Conservation (phyloP, 805 yeast species). For the Wickerhamiella parazyma region DNA sequence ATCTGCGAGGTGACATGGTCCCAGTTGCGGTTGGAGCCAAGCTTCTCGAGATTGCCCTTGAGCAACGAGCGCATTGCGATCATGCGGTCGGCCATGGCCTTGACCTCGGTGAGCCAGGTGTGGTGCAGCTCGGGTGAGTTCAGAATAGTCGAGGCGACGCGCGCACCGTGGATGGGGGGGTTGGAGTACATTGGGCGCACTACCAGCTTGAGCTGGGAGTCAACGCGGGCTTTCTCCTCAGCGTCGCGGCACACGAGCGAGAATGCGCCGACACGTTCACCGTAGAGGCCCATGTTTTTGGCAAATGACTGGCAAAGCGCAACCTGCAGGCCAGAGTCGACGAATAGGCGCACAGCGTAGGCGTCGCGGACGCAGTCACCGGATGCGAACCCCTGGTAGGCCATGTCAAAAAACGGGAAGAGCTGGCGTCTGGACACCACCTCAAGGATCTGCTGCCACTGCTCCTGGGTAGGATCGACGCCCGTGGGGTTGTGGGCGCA, state of each 20-base stretch:
- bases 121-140: conserved; percentile 47
- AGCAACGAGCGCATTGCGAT: conserved; percentile 60
- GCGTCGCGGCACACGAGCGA: conserved; percentile 44
- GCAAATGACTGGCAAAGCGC: conserved; percentile 91
- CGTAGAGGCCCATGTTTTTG: conserved; percentile 92
- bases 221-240: conserved; percentile 40
- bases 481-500: conserved; percentile 99
- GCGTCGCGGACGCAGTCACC: conserved; percentile 78
- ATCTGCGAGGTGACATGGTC: conserved; percentile 78
- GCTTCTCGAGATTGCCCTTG: conserved; percentile 42
- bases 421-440: conserved; percentile 49
- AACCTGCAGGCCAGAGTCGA: conserved; percentile 40
- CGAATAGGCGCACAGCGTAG: conserved; percentile 54
- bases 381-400: conserved; percentile 94
- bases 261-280: conserved; percentile 93
- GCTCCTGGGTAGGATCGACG: conserved; percentile 71
- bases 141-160: conserved; percentile 67
- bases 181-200: conserved; percentile 79
- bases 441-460: conserved; percentile 63
- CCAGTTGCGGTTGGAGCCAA: conserved; percentile 84
- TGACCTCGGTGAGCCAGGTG: conserved; percentile 76
- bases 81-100: conserved; percentile 80
- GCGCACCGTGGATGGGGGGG: conserved; percentile 94
- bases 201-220: conserved; percentile 61
- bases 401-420: conserved; percentile 80